Percentiles rank a stretch among this genome's conserved stretches.
These are phyloP conservation scores for Gossypium davidsonii DNA, from an alignment of 441 rosid genomes.

Conservation along the genomic window DNA sequence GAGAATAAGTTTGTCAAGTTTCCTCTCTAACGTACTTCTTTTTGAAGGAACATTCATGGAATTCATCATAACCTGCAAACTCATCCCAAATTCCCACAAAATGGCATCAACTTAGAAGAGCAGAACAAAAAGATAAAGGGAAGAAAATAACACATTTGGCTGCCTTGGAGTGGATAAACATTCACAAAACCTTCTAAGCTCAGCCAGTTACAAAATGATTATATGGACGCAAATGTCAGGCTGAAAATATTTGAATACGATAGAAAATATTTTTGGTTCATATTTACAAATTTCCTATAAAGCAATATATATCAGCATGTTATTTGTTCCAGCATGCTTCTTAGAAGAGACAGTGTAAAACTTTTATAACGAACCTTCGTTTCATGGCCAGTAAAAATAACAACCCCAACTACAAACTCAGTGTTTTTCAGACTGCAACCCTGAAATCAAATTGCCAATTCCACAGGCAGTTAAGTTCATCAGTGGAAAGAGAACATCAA, in stretches of 20 bases:
- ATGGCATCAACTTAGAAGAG: conserved; percentile 6
- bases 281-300: background rate
- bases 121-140: background rate
- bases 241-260: background rate
- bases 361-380: conserved; percentile 60
- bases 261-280: background rate
- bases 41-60: conserved; percentile 98
- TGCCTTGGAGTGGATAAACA: background rate
- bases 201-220: background rate
- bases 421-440: conserved; percentile 99
- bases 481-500: conserved; percentile 11
- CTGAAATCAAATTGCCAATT: conserved; percentile 37
- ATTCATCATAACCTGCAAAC: conserved; percentile 97
- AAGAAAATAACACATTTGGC: background rate
- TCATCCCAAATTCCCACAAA: conserved; percentile 21
- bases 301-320: background rate
- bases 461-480: conserved; percentile 14
- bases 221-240: background rate
- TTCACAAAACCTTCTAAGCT: background rate
- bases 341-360: background rate
- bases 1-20: conserved; percentile 96
- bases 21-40: conserved; percentile 97
- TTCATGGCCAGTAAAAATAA: conserved; percentile 86
- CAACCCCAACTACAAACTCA: conserved; percentile 73
- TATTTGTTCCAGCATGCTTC: background rate